A percentile compares a stretch with the other conserved stretches of the same genome.
Conservation (phyloP, 2,329 filamentous ascomycete species). For the Sporothrix schenckii region DNA sequence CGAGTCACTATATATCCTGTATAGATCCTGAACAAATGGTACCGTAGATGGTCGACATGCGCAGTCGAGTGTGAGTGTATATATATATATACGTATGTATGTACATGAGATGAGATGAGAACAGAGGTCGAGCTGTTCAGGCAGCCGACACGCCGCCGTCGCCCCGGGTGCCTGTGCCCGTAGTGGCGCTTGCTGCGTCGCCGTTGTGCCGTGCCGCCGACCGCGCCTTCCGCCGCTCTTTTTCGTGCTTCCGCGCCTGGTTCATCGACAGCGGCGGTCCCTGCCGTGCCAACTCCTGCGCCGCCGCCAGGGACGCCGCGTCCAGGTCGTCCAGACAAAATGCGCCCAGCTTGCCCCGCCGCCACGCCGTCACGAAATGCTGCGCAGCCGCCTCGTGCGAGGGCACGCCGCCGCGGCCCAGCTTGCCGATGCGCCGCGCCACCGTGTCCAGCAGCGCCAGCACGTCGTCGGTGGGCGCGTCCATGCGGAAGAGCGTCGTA, state of each 20-base stretch:
- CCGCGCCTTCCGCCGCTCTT: conserved; percentile 55
- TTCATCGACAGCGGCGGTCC: conserved; percentile 62
- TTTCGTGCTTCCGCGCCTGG: conserved; percentile 69
- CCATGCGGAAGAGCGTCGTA: conserved; percentile 51
- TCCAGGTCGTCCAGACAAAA: conserved; percentile 80
- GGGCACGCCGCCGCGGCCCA: conserved; percentile 71
- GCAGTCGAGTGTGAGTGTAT: background rate
- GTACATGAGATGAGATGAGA: background rate
- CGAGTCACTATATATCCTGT: background rate
- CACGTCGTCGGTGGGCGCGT: conserved; percentile 81
- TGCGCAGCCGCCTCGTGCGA: conserved; percentile 74
- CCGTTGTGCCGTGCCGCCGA: conserved; percentile 41
- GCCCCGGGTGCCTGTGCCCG: background rate
- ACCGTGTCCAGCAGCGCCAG: conserved; percentile 69
- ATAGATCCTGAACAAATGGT: background rate
- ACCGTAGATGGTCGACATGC: background rate
- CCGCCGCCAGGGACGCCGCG: conserved; percentile 57
- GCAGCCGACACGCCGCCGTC: background rate
- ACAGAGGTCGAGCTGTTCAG: background rate
- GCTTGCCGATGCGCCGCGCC: conserved; percentile 72
- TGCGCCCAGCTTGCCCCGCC: conserved; percentile 71
- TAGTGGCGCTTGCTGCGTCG: background rate
- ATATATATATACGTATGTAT: background rate
- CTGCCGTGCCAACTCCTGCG: conserved; percentile 50
- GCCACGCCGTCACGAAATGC: conserved; percentile 81